Percentiles rank a stretch among this genome's conserved stretches.
Evolutionary conservation across 1,284 basidiomycete species (phyloP).

Genomic region (Lentinula novae-zelandiae): DNA sequence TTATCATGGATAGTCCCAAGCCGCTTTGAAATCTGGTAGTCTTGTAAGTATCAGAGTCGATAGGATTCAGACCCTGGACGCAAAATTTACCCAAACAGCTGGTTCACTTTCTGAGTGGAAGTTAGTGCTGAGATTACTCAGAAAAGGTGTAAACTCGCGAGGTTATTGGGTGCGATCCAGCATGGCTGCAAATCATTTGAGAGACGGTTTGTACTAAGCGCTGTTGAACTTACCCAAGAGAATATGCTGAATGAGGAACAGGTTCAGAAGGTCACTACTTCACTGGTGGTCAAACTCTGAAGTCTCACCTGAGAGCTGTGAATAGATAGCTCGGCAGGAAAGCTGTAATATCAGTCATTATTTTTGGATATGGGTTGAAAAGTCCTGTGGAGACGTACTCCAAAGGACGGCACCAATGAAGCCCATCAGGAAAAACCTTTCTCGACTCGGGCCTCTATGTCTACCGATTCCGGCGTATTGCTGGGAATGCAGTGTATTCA

Average conservation of each 20-base stretch:
- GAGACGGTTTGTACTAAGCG: background rate
- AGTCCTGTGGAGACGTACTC: background rate
- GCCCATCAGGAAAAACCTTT: slow-evolving; percentile 11
- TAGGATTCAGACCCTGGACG: background rate
- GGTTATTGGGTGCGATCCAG: slow-evolving; percentile 22
- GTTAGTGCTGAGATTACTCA: background rate
- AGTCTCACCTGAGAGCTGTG: slow-evolving; percentile 18
- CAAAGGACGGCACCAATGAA: slow-evolving; percentile 10
- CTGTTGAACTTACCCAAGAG: slow-evolving; percentile 17
- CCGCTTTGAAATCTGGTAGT: slow-evolving; percentile 18
- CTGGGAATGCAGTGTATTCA: slow-evolving; percentile 67
- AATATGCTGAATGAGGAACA: slow-evolving; percentile 12
- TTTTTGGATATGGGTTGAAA: slow-evolving; percentile 33
- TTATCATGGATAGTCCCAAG: slow-evolving; percentile 25
- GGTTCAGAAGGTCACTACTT: background rate
- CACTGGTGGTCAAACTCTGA: slow-evolving; percentile 1
- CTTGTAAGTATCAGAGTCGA: background rate
- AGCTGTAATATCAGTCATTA: background rate
- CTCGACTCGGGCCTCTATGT: slow-evolving; percentile 11
- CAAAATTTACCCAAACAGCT: slow-evolving; percentile 19
- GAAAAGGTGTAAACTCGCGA: slow-evolving; percentile 13
- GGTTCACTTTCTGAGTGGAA: slow-evolving; percentile 19
- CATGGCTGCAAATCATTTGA: slow-evolving; percentile 16
- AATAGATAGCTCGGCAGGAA: slow-evolving; percentile 17
- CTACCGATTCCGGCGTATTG: slow-evolving; percentile 19